These are phyloP conservation scores for Globisporangium recalcitrans DNA, from an alignment of 352 stramenopile species.

Conservation along the genomic window DNA sequence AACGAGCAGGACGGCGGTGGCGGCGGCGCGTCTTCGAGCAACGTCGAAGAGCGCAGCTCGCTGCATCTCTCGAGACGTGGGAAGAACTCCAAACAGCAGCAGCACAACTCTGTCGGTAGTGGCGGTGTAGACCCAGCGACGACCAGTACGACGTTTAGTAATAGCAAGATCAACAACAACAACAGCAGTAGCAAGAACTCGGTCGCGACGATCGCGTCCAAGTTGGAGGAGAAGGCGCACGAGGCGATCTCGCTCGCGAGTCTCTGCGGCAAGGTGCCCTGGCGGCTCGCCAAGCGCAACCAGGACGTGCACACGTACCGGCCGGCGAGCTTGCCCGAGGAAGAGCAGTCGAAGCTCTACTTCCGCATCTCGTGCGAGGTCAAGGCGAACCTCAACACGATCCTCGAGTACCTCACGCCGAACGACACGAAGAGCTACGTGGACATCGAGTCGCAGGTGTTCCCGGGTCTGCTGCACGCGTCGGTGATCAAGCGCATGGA, in stretches of 20 bases:
- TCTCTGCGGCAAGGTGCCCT: slow-evolving; percentile 53
- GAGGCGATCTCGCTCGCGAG: slow-evolving; percentile 57
- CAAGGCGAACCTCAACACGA: slow-evolving; percentile 67
- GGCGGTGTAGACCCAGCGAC: neutral
- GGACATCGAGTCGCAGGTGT: slow-evolving; percentile 79
- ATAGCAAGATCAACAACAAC: slow-evolving; percentile 11
- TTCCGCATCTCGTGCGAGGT: slow-evolving; percentile 83
- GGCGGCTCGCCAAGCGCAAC: slow-evolving; percentile 67
- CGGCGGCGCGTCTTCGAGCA: neutral
- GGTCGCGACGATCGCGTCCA: slow-evolving; percentile 43
- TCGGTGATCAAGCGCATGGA: slow-evolving; percentile 81
- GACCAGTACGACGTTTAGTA: slow-evolving; percentile 17
- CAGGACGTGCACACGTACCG: slow-evolving; percentile 81
- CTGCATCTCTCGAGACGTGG: slow-evolving; percentile 11
- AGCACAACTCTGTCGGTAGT: neutral
- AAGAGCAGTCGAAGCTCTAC: slow-evolving; percentile 61
- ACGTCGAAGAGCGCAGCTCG: slow-evolving; percentile 8
- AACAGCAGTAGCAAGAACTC: slow-evolving; percentile 29
- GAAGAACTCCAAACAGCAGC: slow-evolving; percentile 1
- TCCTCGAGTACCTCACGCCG: slow-evolving; percentile 78
- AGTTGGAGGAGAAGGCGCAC: slow-evolving; percentile 70
- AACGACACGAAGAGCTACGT: slow-evolving; percentile 68
- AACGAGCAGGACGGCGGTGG: slow-evolving; percentile 1
- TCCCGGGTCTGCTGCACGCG: slow-evolving; percentile 70
- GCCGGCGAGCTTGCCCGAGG: slow-evolving; percentile 31